Base-by-base conservation (phyloP, 192 early-diverging fungal genomes). In the Gaertneriomyces sp. region DNA sequence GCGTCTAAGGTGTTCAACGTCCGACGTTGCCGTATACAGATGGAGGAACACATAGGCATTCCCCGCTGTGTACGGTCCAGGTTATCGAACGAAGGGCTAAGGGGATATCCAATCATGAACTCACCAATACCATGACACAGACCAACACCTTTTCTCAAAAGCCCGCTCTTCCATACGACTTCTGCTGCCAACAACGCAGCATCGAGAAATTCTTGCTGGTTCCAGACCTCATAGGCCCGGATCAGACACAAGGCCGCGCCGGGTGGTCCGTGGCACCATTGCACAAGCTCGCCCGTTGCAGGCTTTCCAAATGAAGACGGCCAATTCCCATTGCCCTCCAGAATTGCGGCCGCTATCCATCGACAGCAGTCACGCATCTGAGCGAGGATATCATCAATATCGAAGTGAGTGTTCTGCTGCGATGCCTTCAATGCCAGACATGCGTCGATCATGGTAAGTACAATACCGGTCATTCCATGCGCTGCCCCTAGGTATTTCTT, bases 81-180 rank as follows among this genome's bases (percentile, higher is more conserved):
- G 33, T 16, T 14, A 57, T 57, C 38, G 8, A 9, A 33, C 4
- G 5, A 6, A 39, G 38, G 25, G 25, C 25, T 1, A 33, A 33
- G 25, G 25, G 25, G 25, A 33, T 33, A 38, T 8, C 14, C 17
- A 39, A 57, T 5, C 5, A 3, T 57, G 4, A 17, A n/a, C 38
- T 57, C n/a, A n/a, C 55, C 33, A n/a, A 57, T 57, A 4, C 55
- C 55, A 39, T 57, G 55, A 39, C 55, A 57, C 14, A 57, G 9
- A 0, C 55, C 55, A 45, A 57, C 38, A 14, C 55, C 55, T 57
- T 57, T 57, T 14, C 55, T n/a, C 19, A 57, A 39, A 16, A 57
- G 33, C n/a, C 55, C 55, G n/a, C 33, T 57, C 55, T 57, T 38
- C 55, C 55, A 57, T 39, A 57, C 55, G 33, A 57, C 55, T n/a